These are phyloP conservation scores for Bassia scoparia DNA, from an alignment of 148 eudicot species.

Conservation along the genomic window DNA sequence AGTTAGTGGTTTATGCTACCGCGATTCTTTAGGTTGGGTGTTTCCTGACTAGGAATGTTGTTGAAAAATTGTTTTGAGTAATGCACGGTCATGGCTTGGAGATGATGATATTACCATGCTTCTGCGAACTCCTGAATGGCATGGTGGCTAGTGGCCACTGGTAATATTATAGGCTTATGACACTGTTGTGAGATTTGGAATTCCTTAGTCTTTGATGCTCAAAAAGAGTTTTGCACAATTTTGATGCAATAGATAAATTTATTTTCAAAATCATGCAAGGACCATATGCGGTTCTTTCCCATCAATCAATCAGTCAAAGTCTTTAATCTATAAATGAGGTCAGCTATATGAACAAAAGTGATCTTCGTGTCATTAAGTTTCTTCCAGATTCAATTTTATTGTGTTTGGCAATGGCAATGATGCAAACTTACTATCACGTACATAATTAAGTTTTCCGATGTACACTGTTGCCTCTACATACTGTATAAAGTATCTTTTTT, in stretches of 20 bases:
- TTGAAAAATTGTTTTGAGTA: neutral
- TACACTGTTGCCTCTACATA: neutral
- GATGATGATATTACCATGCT: neutral
- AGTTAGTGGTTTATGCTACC: constrained; percentile 2
- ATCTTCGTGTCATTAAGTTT: too few species aligned
- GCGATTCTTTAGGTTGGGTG: neutral
- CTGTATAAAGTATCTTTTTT: too few species aligned
- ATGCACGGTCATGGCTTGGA: neutral
- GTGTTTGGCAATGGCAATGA: neutral
- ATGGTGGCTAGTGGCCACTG: neutral
- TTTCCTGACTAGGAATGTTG: neutral
- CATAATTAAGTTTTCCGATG: neutral
- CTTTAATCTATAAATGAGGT: too few species aligned
- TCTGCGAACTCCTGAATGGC: neutral
- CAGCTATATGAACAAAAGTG: too few species aligned
- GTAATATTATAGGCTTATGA: neutral
- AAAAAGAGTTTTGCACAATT: neutral
- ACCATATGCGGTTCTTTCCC: too few species aligned
- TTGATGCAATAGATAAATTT: neutral
- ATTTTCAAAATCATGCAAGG: neutral
- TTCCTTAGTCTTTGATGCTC: neutral
- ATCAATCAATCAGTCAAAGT: too few species aligned
- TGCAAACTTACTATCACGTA: neutral
- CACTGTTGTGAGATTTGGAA: neutral
- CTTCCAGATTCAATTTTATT: too few species aligned